phyloP scores from a whole-genome alignment of 1,284 basidiomycete genomes.

The Marasmius sp. region DNA sequence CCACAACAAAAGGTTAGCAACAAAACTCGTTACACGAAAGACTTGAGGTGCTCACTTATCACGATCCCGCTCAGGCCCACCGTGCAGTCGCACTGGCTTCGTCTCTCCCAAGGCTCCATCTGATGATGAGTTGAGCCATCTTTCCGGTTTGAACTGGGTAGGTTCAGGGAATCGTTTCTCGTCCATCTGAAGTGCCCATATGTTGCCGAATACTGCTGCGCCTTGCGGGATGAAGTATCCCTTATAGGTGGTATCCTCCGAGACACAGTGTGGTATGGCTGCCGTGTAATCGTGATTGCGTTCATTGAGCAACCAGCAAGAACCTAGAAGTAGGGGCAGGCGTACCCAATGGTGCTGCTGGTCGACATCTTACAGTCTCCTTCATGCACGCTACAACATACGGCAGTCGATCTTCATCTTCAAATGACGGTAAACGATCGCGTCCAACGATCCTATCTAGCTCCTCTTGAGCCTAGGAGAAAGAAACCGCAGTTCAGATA shows the following conservation, averaged over 20 bases:
- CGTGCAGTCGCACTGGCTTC: not conserved
- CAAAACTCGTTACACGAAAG: no score
- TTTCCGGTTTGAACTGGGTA: not conserved
- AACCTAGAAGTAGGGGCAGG: not conserved
- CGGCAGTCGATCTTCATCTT: not conserved
- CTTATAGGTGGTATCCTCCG: constrained; percentile 31
- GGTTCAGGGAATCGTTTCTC: not conserved
- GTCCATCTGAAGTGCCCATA: not conserved
- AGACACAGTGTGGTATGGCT: constrained; percentile 29
- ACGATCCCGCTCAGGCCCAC: not conserved
- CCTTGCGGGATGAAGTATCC: constrained; percentile 37
- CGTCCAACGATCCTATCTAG: not conserved
- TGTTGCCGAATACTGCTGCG: constrained; percentile 23
- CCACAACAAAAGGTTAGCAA: not conserved
- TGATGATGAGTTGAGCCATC: not conserved
- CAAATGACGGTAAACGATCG: not conserved
- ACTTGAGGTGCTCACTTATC: not conserved
- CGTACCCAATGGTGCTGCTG: not conserved
- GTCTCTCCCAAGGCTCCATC: not conserved
- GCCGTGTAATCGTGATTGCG: not conserved
- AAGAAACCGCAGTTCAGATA: not conserved
- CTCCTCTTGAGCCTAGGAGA: not conserved
- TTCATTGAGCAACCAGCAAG: not conserved
- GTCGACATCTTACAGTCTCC: not conserved
- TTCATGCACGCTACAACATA: not conserved